Percentiles rank a stretch among this genome's conserved stretches.
phyloP scores from a whole-genome alignment of 2,329 filamentous ascomycete genomes.

The Colletotrichum tropicicola region DNA sequence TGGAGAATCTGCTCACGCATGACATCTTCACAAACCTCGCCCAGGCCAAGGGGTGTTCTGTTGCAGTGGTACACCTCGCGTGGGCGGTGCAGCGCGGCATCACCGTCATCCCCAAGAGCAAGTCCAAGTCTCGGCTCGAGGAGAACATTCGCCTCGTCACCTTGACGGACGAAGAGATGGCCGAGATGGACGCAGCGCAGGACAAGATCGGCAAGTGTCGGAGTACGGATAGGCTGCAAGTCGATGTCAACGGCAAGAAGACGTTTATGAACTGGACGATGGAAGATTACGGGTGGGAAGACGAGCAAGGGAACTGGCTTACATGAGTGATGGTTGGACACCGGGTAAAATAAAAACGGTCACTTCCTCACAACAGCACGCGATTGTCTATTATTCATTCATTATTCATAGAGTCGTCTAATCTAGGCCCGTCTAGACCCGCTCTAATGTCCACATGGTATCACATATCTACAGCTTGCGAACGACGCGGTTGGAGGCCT shows the following conservation, averaged over 20 bases:
- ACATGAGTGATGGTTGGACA: neutral
- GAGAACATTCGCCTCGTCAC: slow-evolving; percentile 35
- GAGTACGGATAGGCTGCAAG: slow-evolving; percentile 5
- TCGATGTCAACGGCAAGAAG: slow-evolving; percentile 31
- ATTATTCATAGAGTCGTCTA: slow-evolving; percentile 26
- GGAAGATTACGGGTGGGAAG: slow-evolving; percentile 37
- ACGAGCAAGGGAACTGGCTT: slow-evolving; percentile 37
- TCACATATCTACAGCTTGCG: slow-evolving; percentile 36
- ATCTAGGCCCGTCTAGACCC: neutral
- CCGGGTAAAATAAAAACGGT: neutral
- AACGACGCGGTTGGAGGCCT: slow-evolving; percentile 57
- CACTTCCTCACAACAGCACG: neutral
- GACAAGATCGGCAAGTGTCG: slow-evolving; percentile 31
- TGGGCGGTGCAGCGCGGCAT: slow-evolving; percentile 36
- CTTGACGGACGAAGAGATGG: slow-evolving; percentile 35
- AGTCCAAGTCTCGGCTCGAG: slow-evolving; percentile 21
- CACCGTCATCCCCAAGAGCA: slow-evolving; percentile 35
- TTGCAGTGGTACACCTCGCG: slow-evolving; percentile 34
- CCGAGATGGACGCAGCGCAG: slow-evolving; percentile 32
- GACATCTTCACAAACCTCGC: slow-evolving; percentile 34
- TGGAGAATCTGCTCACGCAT: slow-evolving; percentile 29
- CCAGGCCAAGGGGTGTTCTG: slow-evolving; percentile 31
- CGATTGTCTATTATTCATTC: neutral
- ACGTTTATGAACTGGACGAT: slow-evolving; percentile 33
- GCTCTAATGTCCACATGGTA: slow-evolving; percentile 14